A percentile compares a stretch with the other conserved stretches of the same genome.
Evolutionary conservation across 2,329 filamentous ascomycete genomes (phyloP).

Genomic region (Paramyrothecium roridum): DNA sequence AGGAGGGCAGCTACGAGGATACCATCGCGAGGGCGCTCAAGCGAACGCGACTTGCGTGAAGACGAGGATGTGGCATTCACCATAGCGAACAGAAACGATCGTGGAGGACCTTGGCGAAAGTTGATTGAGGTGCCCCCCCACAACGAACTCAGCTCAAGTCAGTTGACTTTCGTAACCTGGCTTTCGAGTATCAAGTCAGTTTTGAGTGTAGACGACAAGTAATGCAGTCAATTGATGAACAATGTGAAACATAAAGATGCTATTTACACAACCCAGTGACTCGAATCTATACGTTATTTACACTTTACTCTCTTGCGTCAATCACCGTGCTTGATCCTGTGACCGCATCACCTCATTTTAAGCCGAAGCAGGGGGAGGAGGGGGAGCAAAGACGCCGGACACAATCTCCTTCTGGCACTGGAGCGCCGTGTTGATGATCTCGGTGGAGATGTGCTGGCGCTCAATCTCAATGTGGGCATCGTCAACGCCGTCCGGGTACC

Average conservation of each 20-base stretch:
- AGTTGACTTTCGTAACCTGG: background rate
- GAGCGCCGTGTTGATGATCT: conserved; percentile 15
- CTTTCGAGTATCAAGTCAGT: too few relatives aligned
- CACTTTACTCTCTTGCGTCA: background rate
- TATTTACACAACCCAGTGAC: too few relatives aligned
- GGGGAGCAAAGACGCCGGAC: conserved; percentile 1
- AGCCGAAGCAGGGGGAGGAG: background rate
- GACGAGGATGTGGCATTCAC: too few relatives aligned
- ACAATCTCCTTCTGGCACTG: conserved; percentile 12
- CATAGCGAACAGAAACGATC: too few relatives aligned
- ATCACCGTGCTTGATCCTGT: background rate
- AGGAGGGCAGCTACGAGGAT: too few relatives aligned
- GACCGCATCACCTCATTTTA: background rate
- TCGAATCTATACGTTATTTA: background rate
- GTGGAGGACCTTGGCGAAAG: too few relatives aligned
- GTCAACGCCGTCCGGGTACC: conserved; percentile 13
- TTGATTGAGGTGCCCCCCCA: background rate
- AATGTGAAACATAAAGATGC: too few relatives aligned
- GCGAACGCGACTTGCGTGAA: too few relatives aligned
- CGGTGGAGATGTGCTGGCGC: conserved; percentile 17
- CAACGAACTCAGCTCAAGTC: background rate
- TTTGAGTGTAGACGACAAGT: too few relatives aligned
- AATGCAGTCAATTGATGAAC: background rate
- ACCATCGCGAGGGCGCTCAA: too few relatives aligned
- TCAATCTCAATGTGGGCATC: conserved; percentile 18